Base-by-base conservation (phyloP, 257 asterid genomes). In the Solanum pinnatisectum region DNA sequence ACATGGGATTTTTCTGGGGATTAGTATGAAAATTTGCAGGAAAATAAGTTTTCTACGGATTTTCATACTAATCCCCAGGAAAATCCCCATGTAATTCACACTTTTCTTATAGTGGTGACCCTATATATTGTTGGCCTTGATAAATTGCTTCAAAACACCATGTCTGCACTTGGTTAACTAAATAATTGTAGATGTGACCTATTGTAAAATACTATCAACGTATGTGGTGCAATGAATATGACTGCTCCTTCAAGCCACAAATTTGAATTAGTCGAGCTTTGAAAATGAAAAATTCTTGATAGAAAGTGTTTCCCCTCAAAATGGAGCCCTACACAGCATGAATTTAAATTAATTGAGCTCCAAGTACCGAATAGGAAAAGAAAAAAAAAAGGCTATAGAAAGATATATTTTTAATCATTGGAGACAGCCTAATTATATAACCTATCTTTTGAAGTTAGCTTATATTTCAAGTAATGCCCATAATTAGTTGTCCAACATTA, bases 401-500 rank as follows among this genome's bases (percentile, higher is more conserved):
- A 85, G 5, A 85, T 85, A 15, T 77, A 30, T 39, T 39, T 73
- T 25, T 85, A 85, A 85, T 85, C 81, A 65, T 85, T 85, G 81
- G 65, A 81, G 85, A 85, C 87, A 85, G 2, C 79, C 20, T 65
- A 35, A n/a, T 65, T 65, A 70, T 70, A 27, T 73, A 73, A 73
- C 39, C 27, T 9, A 30, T 9, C 23, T 32, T 32, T 37, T 63
- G 40, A 84, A 36, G 87, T 84, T 52, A 84, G 87, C 87, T 86
- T 86, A 86, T 74, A 49, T 86, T 33, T 44, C 49, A 85, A 85
- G 87, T 44, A 71, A 86, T n/a, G 40, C 37, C 72, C 88, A 71
- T 71, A 42, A 71, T 44, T 71, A 52, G 85, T 81, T 81, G 85
- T 81, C 85, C 5, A 16, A 46, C 85, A 81, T 81, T 81, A 46